A percentile compares a stretch with the other conserved stretches of the same genome.
Evolutionary conservation across 2,329 filamentous ascomycete species (phyloP).

Genomic region (Penicillium sp.): DNA sequence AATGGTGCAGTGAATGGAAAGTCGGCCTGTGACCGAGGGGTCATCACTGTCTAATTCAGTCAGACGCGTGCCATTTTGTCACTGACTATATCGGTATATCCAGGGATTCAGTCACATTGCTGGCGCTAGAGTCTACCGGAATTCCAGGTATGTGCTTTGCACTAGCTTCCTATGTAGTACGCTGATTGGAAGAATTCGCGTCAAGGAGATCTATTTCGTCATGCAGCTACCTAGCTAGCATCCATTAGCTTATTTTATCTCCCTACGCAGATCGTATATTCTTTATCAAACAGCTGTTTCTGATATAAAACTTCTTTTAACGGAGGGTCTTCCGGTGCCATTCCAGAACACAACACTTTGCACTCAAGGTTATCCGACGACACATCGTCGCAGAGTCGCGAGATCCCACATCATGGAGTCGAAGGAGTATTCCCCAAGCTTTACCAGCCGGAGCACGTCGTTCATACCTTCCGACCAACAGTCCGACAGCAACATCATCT

Average conservation of each 20-base stretch:
- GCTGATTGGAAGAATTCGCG: not conserved
- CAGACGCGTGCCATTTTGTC: not conserved
- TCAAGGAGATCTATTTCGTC: slow-evolving; percentile 13
- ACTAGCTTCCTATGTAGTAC: not conserved
- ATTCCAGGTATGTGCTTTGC: slow-evolving; percentile 14
- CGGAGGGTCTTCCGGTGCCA: not conserved
- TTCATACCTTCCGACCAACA: slow-evolving; percentile 8
- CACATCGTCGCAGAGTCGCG: not conserved
- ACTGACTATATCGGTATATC: slow-evolving; percentile 4
- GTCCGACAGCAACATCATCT: not conserved
- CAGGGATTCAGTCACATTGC: slow-evolving; percentile 16
- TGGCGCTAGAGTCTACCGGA: slow-evolving; percentile 5
- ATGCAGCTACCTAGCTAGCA: slow-evolving; percentile 10
- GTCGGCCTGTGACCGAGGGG: not conserved
- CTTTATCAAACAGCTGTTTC: not conserved
- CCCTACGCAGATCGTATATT: not conserved
- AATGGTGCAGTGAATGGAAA: not conserved
- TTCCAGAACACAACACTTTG: not conserved
- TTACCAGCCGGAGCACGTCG: slow-evolving; percentile 3
- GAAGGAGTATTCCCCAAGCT: slow-evolving; percentile 13
- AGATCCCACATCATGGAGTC: not conserved
- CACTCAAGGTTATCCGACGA: not conserved
- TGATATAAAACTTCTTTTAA: slow-evolving; percentile 3
- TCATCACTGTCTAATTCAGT: not conserved
- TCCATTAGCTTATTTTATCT: slow-evolving; percentile 5